Base-by-base conservation (phyloP, 75 land plant species). In the Selaginella moellendorffii region DNA sequence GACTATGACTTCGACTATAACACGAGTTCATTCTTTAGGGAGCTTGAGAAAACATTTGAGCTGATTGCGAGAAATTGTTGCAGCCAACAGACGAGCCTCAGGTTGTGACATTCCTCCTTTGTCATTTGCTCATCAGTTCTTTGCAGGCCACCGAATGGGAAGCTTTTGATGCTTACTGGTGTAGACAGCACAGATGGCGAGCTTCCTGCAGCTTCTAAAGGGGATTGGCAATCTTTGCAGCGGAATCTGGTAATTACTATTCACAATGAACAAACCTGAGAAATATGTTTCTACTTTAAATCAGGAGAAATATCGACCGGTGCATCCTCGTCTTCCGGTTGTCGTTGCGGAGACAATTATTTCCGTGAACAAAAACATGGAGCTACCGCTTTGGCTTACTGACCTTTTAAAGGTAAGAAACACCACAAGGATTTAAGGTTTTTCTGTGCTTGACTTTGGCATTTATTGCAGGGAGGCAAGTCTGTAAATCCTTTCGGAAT, bases 331-430 rank as follows among this genome's bases (percentile, higher is more conserved):
- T 29, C 78, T 92, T 24, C 98, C 90, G 56, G 77, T 76, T 28
- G 70, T 77, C 63, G 98, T 83, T 68, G 98, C 90, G 56, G 90
- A 88, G 58, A 80, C 90, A 28, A 81, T 95, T 67, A 82, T 95
- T 28, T 68, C 63, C 25, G 70, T 74, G 5, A 88, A 95, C 71
- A 78, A 83, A 53, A 83, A 83, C 51, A 83, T 95, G 72, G 87
- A 95, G 54, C 73, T 95, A 60, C 99, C 99, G 24, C 78, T 85
- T 42, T 95, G 99, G 99, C 75, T 95, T 29, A 82, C 86, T 56
- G 72, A 82, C 27, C 83, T 80, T 72, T 82, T 95, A 54, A 95
- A 95, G 95, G 98, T 86, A 78, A 42, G 67, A 20, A 22, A 12
- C 2, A 46, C 19, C 1, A 61, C 26, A 61, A 23, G 26, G 14